A percentile compares a stretch with the other conserved stretches of the same genome.
Conservation (phyloP, 1,139 yeast species). For the Geotrichum macrosporum region DNA sequence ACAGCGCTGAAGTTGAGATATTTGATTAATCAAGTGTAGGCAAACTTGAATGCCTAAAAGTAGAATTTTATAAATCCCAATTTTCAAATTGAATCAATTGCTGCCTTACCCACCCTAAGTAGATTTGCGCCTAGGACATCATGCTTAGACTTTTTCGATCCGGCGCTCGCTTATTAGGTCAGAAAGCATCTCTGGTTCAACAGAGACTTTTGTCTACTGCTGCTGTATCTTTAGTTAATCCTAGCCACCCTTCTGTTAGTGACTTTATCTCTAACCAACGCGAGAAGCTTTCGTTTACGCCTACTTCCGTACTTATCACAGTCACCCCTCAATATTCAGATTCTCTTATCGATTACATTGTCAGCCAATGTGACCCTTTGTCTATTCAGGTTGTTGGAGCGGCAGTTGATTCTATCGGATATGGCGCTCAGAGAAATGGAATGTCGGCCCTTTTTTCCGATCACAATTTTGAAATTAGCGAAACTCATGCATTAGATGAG, state of each 20-base stretch:
- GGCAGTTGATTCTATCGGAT: constrained; percentile 35
- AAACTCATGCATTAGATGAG: constrained; percentile 23
- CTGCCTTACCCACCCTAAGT: background rate
- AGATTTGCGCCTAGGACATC: no score
- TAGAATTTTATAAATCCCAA: no score
- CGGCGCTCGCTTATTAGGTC: background rate
- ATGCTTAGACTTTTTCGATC: background rate
- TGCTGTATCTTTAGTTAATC: constrained; percentile 24
- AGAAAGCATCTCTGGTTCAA: background rate
- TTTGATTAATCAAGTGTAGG: no score
- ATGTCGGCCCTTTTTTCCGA: constrained; percentile 31
- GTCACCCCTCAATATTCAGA: constrained; percentile 33
- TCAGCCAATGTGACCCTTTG: background rate
- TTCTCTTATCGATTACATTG: constrained; percentile 23
- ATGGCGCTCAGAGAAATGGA: constrained; percentile 36
- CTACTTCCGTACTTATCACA: constrained; percentile 26
- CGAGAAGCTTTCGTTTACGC: constrained; percentile 7
- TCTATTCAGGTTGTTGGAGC: constrained; percentile 30
- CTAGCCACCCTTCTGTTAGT: constrained; percentile 21
- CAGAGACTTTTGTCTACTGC: background rate
- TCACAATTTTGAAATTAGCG: constrained; percentile 24
- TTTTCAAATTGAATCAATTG: background rate
- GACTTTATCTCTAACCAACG: constrained; percentile 23
- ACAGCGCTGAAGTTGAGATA: no score
- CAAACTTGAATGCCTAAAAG: no score